Percentiles rank a stretch among this genome's conserved stretches.
Evolutionary conservation across 2,329 filamentous ascomycete genomes (phyloP).

Genomic region (Dendryphion nanum): DNA sequence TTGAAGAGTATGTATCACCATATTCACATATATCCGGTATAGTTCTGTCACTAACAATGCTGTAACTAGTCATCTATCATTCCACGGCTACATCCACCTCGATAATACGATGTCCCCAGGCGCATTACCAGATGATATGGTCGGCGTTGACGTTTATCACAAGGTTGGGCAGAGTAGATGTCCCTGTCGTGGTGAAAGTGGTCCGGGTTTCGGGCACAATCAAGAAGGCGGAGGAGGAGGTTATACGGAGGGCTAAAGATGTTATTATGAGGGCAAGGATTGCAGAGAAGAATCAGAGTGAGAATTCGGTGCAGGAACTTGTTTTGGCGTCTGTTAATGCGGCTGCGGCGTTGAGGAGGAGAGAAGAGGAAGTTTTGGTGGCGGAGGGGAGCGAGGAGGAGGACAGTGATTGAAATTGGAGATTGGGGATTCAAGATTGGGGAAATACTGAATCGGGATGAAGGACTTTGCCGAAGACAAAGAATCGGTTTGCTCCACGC

Average conservation of each 20-base stretch:
- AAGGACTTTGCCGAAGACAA: too few species aligned
- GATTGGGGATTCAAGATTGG: too few species aligned
- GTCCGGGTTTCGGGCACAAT: conserved; percentile 91
- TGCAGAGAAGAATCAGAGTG: too few species aligned
- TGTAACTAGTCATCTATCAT: conserved; percentile 76
- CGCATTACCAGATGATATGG: conserved; percentile 86
- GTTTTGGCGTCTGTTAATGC: background rate
- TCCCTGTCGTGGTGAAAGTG: conserved; percentile 76
- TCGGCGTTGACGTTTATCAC: conserved; percentile 80
- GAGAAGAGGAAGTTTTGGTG: conserved; percentile 15
- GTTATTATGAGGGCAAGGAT: conserved; percentile 68
- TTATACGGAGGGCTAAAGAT: conserved; percentile 71
- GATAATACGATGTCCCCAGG: conserved; percentile 80
- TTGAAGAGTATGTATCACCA: conserved; percentile 58
- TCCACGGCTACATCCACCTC: conserved; percentile 91
- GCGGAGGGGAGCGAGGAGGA: conserved; percentile 9
- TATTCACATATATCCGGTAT: background rate
- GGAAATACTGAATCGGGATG: too few species aligned
- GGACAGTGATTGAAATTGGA: background rate
- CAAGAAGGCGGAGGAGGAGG: conserved; percentile 85
- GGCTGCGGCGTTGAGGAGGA: conserved; percentile 16
- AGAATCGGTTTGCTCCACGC: too few species aligned
- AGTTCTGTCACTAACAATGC: conserved; percentile 1
- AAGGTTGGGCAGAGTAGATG: conserved; percentile 61
- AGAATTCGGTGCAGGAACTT: too few species aligned